phyloP scores from a whole-genome alignment of 768 basidiomycete species.

The Chalciporus piperatus region DNA sequence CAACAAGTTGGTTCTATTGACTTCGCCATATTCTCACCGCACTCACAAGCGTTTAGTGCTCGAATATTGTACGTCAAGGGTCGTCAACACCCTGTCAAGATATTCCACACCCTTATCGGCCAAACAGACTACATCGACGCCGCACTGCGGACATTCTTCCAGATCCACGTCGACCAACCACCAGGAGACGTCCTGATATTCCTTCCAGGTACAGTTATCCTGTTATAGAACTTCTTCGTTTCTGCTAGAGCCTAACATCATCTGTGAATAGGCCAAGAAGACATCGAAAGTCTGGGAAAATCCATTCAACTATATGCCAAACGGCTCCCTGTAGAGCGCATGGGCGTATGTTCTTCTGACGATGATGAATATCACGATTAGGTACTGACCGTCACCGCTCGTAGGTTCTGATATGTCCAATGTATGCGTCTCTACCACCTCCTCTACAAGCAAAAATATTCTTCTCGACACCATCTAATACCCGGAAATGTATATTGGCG shows the following conservation, averaged over 20 bases:
- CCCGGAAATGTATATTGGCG: slow-evolving; percentile 89
- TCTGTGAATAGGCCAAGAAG: slow-evolving; percentile 76
- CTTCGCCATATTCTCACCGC: neutral
- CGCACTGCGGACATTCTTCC: slow-evolving; percentile 90
- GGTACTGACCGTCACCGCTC: slow-evolving; percentile 1
- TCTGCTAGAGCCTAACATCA: neutral
- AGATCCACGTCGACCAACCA: slow-evolving; percentile 79
- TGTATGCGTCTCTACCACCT: slow-evolving; percentile 85
- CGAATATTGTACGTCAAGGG: slow-evolving; percentile 90
- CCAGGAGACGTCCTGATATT: slow-evolving; percentile 92
- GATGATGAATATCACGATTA: neutral
- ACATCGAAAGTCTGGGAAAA: slow-evolving; percentile 85
- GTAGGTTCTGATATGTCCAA: slow-evolving; percentile 72
- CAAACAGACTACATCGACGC: slow-evolving; percentile 86
- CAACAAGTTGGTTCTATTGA: slow-evolving; percentile 55
- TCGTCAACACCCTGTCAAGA: slow-evolving; percentile 86
- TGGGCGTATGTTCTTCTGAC: slow-evolving; percentile 40
- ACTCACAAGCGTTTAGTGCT: slow-evolving; percentile 49
- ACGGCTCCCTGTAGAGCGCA: slow-evolving; percentile 58
- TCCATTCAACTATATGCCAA: slow-evolving; percentile 68
- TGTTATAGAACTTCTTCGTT: neutral
- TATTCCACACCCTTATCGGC: slow-evolving; percentile 71
- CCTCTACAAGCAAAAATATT: slow-evolving; percentile 81
- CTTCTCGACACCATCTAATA: slow-evolving; percentile 54
- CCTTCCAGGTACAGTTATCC: slow-evolving; percentile 63